Conservation (phyloP, 169 alveolate species). For the Ichthyophthirius multifiliis region DNA sequence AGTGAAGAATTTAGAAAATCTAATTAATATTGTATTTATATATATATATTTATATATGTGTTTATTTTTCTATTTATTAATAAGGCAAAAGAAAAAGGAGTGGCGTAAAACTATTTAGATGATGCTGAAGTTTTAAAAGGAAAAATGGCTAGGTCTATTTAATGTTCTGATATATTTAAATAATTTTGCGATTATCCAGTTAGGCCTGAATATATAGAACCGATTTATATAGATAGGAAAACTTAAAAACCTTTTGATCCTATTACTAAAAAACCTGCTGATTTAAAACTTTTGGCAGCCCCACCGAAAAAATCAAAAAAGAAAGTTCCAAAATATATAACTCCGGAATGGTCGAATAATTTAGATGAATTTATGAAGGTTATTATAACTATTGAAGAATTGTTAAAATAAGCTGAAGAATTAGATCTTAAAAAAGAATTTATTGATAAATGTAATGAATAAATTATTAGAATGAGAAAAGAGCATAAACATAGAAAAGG, state of each 20-base stretch:
- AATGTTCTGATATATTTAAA: constrained; percentile 64
- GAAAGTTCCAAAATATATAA: constrained; percentile 69
- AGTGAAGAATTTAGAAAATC: constrained; percentile 48
- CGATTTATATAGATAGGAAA: constrained; percentile 62
- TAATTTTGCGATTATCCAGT: constrained; percentile 70
- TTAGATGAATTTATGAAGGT: constrained; percentile 48
- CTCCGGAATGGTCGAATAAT: constrained; percentile 78
- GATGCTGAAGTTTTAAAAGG: constrained; percentile 51
- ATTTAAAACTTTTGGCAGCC: constrained; percentile 18
- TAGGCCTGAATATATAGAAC: constrained; percentile 61
- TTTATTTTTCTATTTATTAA: not conserved
- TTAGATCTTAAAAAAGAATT: constrained; percentile 56
- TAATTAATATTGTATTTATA: not conserved
- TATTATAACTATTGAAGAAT: constrained; percentile 50
- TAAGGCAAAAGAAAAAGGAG: constrained; percentile 58
- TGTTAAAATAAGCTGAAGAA: constrained; percentile 49
- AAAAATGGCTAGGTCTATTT: constrained; percentile 61
- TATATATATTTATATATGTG: not conserved
- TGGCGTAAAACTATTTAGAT: constrained; percentile 52
- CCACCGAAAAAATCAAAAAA: constrained; percentile 55
- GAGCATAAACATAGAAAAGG: constrained; percentile 66
- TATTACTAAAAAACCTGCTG: constrained; percentile 39
- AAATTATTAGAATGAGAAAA: constrained; percentile 61
- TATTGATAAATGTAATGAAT: constrained; percentile 47
- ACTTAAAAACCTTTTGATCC: constrained; percentile 48